phyloP scores from a whole-genome alignment of 225 moss, liverwort and hornwort species.

The Neckera pumila region DNA sequence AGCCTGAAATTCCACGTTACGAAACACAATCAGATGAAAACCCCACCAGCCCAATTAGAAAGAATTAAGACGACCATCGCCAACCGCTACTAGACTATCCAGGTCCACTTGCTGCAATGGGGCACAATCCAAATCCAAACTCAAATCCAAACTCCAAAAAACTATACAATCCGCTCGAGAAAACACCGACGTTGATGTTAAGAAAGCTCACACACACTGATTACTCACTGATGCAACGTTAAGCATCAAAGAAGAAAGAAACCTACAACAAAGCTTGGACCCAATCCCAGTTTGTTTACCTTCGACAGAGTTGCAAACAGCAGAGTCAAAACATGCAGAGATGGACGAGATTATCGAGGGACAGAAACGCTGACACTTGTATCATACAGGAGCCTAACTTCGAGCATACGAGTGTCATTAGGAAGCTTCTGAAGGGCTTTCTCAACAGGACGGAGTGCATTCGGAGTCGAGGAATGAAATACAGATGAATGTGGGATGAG shows the following conservation, averaged over 20 bases:
- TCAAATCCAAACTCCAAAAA: background rate
- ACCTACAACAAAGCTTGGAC: background rate
- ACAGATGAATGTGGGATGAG: background rate
- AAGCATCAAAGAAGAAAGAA: background rate
- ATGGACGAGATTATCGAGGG: no score
- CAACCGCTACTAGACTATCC: background rate
- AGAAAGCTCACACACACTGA: background rate
- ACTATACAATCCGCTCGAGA: no score
- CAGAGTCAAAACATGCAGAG: background rate
- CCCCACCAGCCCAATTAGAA: background rate
- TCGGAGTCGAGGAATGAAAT: background rate
- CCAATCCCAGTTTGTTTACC: background rate
- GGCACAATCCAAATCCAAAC: background rate
- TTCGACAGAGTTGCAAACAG: background rate
- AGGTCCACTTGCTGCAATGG: background rate
- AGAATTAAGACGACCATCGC: background rate
- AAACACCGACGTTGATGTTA: background rate
- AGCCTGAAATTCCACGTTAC: background rate
- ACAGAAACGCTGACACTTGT: background rate
- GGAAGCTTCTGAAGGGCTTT: background rate
- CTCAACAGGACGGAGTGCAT: background rate
- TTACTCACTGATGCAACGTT: background rate
- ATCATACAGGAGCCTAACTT: background rate
- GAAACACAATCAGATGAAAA: background rate
- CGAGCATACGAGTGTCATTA: fast-evolving